Evolutionary conservation across 1,284 basidiomycete species (phyloP), one percentile per base, ranked within the genome.

Genomic region (Boletus sp.): DNA sequence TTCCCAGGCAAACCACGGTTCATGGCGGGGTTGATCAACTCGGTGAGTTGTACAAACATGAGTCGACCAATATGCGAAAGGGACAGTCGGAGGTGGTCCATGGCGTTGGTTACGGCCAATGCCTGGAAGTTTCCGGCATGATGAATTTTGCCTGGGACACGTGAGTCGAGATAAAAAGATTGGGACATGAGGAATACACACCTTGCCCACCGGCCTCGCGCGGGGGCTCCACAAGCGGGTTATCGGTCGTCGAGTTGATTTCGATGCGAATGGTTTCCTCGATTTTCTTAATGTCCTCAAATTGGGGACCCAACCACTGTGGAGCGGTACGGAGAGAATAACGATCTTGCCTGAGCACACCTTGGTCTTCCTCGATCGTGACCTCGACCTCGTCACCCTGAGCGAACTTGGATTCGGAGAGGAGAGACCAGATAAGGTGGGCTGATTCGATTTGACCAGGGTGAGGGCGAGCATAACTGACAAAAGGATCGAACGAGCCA

Each of bases 121-220:
- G 90, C 91, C 71, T 92, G 91, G 81, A 94, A 94, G 69, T 93
- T 93, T 12, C 92, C 92, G 22, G 92, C 92, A 63, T 93, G 87
- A 70, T 92, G 89, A 8, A 91, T 80, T 44, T 80, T 75, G 8
- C 84, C 85, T 84, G 78, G 64, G 77, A 29, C 89, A 85, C 27
- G 86, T 92, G 22, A 88, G 85, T 87, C 37, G 24, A 51, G 31
- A 29, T 11, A 46, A 51, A 46, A 51, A 11, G 9, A 51, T 42
- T 20, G 20, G 60, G 15, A 44, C 6, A 8, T 24, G n/a, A 20
- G 0, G 12, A 18, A 29, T 7, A 50, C 64, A 12, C 13, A 70
- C 67, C 70, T 57, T 72, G 46, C 0, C 22, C 58, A 22, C 61
- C 58, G 20, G 27, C 36, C 33, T 59, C 59, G 24, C 44, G 51